A percentile compares a stretch with the other conserved stretches of the same genome.
These are phyloP conservation scores for Calocera viscosa DNA, from an alignment of 768 basidiomycete species.

Conservation along the genomic window DNA sequence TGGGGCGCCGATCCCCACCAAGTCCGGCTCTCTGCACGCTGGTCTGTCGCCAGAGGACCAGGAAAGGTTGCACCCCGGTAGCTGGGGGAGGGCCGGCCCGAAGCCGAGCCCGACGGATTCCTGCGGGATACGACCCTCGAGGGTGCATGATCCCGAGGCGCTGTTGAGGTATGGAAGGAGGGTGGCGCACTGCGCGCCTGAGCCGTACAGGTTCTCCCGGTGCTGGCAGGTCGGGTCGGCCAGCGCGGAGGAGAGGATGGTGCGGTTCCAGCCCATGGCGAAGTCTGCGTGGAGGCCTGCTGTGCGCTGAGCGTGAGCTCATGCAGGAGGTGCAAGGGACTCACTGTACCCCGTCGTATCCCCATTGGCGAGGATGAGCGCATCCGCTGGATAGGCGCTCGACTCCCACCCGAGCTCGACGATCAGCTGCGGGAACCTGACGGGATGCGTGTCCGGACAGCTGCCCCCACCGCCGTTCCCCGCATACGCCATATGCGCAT, in stretches of 20 bases:
- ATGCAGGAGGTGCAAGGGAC: neutral
- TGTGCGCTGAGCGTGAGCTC: neutral
- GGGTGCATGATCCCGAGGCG: neutral
- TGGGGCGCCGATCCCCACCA: neutral
- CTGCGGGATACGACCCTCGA: neutral
- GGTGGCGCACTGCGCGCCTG: neutral
- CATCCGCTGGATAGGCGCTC: neutral
- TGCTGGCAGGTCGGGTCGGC: neutral
- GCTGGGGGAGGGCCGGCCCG: neutral
- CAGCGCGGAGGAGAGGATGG: neutral
- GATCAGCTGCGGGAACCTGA: conserved; percentile 11
- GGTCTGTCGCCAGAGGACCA: neutral
- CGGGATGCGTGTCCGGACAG: conserved; percentile 18
- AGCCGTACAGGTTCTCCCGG: neutral
- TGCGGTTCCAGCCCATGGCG: conserved; percentile 4
- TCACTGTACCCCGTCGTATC: conserved; percentile 4
- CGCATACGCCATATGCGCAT: conserved; percentile 31
- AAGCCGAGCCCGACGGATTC: neutral
- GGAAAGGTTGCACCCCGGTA: neutral
- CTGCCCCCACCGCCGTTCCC: conserved; percentile 15
- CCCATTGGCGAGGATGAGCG: neutral
- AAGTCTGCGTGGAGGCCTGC: conserved; percentile 4
- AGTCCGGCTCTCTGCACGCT: neutral
- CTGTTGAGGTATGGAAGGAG: neutral
- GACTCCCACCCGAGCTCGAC: neutral